A percentile compares a stretch with the other conserved stretches of the same genome.
Conservation (phyloP, 2,329 filamentous ascomycete genomes). For the Ceratocystis variospora region DNA sequence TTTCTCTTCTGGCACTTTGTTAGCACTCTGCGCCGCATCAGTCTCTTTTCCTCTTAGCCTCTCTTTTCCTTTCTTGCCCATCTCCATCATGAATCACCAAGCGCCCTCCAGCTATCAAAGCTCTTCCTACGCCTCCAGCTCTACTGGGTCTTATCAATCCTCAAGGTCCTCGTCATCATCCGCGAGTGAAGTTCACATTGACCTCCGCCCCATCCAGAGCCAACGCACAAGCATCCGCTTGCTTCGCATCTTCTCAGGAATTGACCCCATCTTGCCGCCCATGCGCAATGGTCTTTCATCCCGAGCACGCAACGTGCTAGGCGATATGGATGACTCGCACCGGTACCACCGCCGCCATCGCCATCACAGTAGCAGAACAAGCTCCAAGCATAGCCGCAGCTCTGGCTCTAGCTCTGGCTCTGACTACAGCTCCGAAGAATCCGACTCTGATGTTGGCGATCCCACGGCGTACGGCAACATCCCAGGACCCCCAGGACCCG, state of each 20-base stretch:
- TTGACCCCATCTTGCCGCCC: constrained; percentile 17
- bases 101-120: not conserved
- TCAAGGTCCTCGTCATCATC: constrained; percentile 3
- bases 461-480: not conserved
- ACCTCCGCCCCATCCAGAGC: constrained; percentile 10
- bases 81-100: constrained; percentile 9
- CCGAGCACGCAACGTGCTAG: not conserved
- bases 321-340: not conserved
- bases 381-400: not conserved
- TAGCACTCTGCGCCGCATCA: not conserved
- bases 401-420: not conserved
- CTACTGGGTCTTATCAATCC: not conserved
- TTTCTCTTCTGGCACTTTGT: not conserved
- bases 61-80: not conserved
- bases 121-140: constrained; percentile 11
- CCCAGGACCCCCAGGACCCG: not conserved
- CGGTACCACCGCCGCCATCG: not conserved
- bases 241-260: constrained; percentile 19
- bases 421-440: constrained; percentile 1
- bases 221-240: constrained; percentile 12
- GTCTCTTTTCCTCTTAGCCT: not conserved
- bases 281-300: constrained; percentile 7
- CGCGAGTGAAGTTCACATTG: not conserved
- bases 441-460: not conserved
- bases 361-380: constrained; percentile 5